Conservation (phyloP, 2,329 filamentous ascomycete species). For the Karstenula rhodostoma region DNA sequence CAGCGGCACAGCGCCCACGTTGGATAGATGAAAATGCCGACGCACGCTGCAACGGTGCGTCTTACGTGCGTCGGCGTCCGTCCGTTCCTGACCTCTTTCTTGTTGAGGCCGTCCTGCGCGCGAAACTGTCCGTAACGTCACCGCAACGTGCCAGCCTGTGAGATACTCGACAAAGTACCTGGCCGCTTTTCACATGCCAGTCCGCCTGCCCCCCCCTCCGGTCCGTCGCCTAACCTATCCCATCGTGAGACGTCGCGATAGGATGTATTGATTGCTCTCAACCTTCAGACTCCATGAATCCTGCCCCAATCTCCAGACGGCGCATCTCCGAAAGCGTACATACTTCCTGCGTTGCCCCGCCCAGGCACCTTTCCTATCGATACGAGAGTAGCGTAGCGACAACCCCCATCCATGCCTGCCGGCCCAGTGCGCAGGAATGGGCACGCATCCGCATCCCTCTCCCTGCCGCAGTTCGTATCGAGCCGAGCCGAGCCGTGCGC, state of each 20-base stretch:
- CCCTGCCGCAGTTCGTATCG: background rate
- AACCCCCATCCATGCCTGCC: background rate
- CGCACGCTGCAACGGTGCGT: background rate
- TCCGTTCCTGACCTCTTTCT: background rate
- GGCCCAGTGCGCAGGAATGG: background rate
- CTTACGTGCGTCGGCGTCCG: background rate
- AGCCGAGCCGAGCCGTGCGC: background rate
- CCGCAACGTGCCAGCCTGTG: background rate
- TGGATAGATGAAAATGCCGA: background rate
- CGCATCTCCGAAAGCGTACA: background rate
- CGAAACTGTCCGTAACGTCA: background rate
- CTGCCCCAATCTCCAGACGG: background rate
- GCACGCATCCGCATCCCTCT: background rate
- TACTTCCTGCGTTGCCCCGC: background rate
- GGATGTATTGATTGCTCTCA: too few species aligned
- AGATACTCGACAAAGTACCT: background rate
- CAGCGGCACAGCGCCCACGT: background rate
- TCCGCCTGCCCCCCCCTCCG: too few species aligned
- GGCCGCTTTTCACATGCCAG: slow-evolving; percentile 1
- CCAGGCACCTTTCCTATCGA: background rate
- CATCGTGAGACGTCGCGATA: background rate
- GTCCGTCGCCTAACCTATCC: too few species aligned
- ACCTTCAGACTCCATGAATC: background rate
- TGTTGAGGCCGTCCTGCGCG: background rate
- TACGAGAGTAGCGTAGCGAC: background rate